Base-by-base conservation (phyloP, 192 early-diverging fungal species). In the Umbelopsis ramanniana region DNA sequence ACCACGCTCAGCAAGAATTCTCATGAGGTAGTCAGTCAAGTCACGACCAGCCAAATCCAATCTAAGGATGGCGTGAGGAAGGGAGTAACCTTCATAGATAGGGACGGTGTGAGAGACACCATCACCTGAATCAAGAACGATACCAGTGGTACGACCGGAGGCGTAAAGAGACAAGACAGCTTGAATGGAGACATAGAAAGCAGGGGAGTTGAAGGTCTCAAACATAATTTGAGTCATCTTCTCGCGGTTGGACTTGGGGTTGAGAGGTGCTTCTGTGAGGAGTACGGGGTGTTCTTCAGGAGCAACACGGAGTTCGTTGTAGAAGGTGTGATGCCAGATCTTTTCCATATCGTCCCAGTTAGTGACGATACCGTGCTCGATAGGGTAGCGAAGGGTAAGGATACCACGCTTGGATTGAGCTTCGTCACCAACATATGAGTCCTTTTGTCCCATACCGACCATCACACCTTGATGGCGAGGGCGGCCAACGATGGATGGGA, bases 171-270 rank as follows among this genome's bases (percentile, higher is more conserved):
- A 94, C 38, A 99, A 88, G 10, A 97, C 97, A 63, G 96, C 95
- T 74, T 97, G 96, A 83, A 97, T 98, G 79, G 91, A 88, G 69
- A 99, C 95, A 84, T 97, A 99, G 90, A 98, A 96, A 70, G 94
- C 97, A 72, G 94, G 95, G 52, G 90, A 88, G 81, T 96, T 95
- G 91, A 97, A 98, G 76, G 94, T 94, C 88, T 98, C 97, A 76
- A 98, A 99, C 96, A 97, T 97, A 79, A 99, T 96, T 85, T 99
- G 94, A 72, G 93, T 94, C 96, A 97, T 98, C 91, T 96, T 97
- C 82, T 97, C 96, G 79, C 97, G 94, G 89, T 99, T 98, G 76
- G 88, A 90, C 89, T 96, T 97, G 80, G 96, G 95, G 90, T 99
- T 98, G 74, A 97, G 89, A 24, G 96, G 95, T 67, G 96, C 94